Evolutionary conservation across 202 grass and related monocot genomes (phyloP), one percentile per base, ranked within the genome.

Genomic region (Setaria italica): DNA sequence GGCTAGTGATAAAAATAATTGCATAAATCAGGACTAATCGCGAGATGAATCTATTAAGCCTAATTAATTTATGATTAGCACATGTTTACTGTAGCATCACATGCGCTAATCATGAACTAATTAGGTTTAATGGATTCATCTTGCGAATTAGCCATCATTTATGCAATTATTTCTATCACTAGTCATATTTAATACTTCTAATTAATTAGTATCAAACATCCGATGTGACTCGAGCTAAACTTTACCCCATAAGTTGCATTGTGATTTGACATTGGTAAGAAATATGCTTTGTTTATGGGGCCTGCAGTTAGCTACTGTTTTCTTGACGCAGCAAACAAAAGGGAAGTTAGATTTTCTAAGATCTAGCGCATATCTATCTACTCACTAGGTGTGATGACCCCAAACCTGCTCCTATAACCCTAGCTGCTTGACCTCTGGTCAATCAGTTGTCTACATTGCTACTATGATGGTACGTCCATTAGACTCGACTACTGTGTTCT

Each of bases 321-420:
- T 41, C 46, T 43, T 80, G 33, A 73, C 30, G 46, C 67, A 5
- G 49, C 47, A 9, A 81, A 75, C 85, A 74, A 39, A 81, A 35
- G 1, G 64, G 45, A 0, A 47, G 55, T 65, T 72, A 13, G 73
- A 72, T 78, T 79, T 83, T 72, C 56, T 45, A 83, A 64, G 74
- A 49, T 51, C 16, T 78, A 19, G 63, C 42, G 13, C 65, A 34
- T 84, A 19, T 83, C 34, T 30, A 74, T 88, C 57, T 25, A 72
- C 5, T 72, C 55, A 56, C 33, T 83, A 70, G 78, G 50, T 62
- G 76, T n/a, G 12, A 72, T 45, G 35, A 76, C 37, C 4, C 6
- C 19, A 29, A 81, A 58, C 14, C 51, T 19, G 34, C 37, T 46
- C 64, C 55, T 70, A 15, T 8, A 11, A 33, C 17, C 86, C 41